A percentile compares a stretch with the other conserved stretches of the same genome.
phyloP scores from a whole-genome alignment of 805 yeast species.

The Alloascoidea hylecoeti region DNA sequence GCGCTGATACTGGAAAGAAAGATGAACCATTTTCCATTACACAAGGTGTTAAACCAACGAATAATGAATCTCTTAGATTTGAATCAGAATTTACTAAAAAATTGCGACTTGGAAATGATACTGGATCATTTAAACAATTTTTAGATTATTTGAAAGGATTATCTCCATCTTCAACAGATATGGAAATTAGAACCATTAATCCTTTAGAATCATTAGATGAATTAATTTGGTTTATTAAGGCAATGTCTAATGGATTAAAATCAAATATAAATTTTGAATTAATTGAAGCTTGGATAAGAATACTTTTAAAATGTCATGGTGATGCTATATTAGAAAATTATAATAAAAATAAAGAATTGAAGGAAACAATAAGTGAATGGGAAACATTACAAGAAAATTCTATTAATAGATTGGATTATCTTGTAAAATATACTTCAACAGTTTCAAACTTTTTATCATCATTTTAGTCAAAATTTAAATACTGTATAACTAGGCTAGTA shows the following conservation, averaged over 20 bases:
- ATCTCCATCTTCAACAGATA: conserved; percentile 68
- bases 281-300: conserved; percentile 64
- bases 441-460: conserved; percentile 42
- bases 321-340: conserved; percentile 45
- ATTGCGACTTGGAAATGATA: conserved; percentile 36
- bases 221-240: conserved; percentile 48
- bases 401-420: conserved; percentile 41
- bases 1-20: conserved; percentile 40
- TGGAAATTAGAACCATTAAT: conserved; percentile 75
- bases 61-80: conserved; percentile 22
- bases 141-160: conserved; percentile 38
- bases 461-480: background rate
- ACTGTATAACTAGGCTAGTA: too few species aligned
- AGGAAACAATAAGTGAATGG: conserved; percentile 36
- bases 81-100: conserved; percentile 63
- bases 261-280: conserved; percentile 57
- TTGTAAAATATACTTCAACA: conserved; percentile 72
- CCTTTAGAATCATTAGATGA: conserved; percentile 48
- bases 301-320: conserved; percentile 68
- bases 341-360: conserved; percentile 22
- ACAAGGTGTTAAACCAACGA: conserved; percentile 2
- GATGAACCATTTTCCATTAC: conserved; percentile 15
- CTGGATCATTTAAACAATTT: conserved; percentile 31
- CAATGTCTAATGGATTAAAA: conserved; percentile 44
- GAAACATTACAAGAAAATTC: conserved; percentile 23